These are phyloP conservation scores for Lichtheimia corymbifera DNA, from an alignment of 371 early-diverging fungal genomes.

Conservation along the genomic window DNA sequence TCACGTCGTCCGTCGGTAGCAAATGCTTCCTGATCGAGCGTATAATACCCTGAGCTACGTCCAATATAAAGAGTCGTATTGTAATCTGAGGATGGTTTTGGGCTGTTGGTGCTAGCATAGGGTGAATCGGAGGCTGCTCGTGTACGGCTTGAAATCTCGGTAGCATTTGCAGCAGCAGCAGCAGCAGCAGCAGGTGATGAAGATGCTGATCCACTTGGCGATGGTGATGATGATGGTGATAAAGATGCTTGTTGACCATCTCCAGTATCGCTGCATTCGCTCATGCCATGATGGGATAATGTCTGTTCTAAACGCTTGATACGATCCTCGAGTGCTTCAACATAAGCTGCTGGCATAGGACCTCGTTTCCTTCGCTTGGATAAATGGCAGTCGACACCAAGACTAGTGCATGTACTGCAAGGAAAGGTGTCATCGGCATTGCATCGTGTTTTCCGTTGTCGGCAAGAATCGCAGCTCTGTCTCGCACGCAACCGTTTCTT, in stretches of 20 bases:
- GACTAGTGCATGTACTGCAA: constrained; percentile 13
- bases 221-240: neutral
- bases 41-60: constrained; percentile 35
- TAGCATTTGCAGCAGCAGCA: too few relatives aligned
- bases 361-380: too few relatives aligned
- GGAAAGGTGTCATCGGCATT: constrained; percentile 12
- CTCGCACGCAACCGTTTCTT: constrained; percentile 21
- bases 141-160: too few relatives aligned
- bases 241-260: too few relatives aligned
- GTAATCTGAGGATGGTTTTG: constrained; percentile 20
- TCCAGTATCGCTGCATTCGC: too few relatives aligned
- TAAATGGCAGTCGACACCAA: neutral
- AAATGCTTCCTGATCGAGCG: constrained; percentile 10
- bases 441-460: constrained; percentile 18
- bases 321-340: constrained; percentile 35
- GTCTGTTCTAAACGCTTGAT: constrained; percentile 38
- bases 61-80: constrained; percentile 41
- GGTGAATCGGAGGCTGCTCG: neutral
- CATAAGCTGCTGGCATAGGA: constrained; percentile 15
- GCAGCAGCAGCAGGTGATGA: too few relatives aligned
- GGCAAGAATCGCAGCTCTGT: constrained; percentile 20
- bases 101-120: neutral
- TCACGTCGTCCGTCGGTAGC: too few relatives aligned
- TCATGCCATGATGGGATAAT: constrained; percentile 1
- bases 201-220: neutral